Base-by-base conservation (phyloP, 208 protist species). In the Trypanosoma boissoni region DNA sequence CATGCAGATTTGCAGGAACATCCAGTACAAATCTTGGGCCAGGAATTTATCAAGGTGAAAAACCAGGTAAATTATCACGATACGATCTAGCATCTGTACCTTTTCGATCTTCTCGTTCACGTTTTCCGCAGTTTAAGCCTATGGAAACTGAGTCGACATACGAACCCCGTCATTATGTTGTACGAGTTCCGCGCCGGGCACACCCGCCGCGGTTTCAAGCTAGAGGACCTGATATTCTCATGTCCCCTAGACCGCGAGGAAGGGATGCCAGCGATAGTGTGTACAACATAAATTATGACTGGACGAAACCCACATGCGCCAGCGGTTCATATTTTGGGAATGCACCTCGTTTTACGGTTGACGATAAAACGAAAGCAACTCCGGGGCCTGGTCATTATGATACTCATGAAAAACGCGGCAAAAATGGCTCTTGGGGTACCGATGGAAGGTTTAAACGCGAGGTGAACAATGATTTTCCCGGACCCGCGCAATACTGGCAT, bases 221-320 rank as follows among this genome's bases (percentile, higher is more conserved):
- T 49, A 31, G 58, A 34, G 46, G 34, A 12, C 50, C 70, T 60
- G 62, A 59, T 45, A 28, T 59, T 21, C 61, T 66, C 44, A 77
- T 75, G 34, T 10, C 50, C n/a, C 70, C 67, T 12, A 72, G 58
- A 10, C 58, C 56, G 10, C 64, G 45, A 3, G 51, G 57, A 29
- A 46, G 74, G 1, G 29, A 48, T 37, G 37, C 74, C 21, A 39
- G 43, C 18, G 53, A 76, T 24, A 68, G 62, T 24, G 36, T 68
- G 37, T 91, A 91, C 70, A 58, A 89, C 68, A 70, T 83, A 21
- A 73, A 80, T 37, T 86, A 89, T 63, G 80, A 91, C 61, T 81
- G 73, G 72, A 60, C 76, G 20, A 91, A 88, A 59, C 87, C 83
- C 14, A 65, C 34, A 18, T 76, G 74, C 27, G 71, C 61, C 3